Percentiles rank a stretch among this genome's conserved stretches.
Conservation (phyloP, 2,329 filamentous ascomycete genomes). For the Colletotrichum kahawae region DNA sequence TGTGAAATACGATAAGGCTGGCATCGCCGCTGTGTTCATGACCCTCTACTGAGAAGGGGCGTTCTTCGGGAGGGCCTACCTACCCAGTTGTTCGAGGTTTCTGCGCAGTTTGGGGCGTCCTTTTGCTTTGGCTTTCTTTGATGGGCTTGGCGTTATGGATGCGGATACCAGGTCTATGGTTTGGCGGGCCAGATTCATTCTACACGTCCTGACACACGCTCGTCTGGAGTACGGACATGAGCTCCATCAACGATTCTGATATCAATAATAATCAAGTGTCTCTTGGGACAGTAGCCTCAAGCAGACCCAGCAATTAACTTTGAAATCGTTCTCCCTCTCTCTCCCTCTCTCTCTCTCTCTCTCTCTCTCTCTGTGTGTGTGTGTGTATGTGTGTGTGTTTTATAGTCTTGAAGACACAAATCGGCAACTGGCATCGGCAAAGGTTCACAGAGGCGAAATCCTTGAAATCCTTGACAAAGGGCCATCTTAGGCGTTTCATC, state of each 20-base stretch:
- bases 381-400: not conserved
- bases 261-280: not conserved
- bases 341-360: too few relatives aligned
- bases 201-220: not conserved
- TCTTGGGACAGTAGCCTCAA: not conserved
- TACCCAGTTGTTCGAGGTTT: not conserved
- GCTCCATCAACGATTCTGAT: not conserved
- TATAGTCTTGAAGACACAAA: not conserved
- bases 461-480: not conserved
- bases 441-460: not conserved
- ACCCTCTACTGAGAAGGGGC: constrained; percentile 46
- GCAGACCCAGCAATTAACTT: not conserved
- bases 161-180: not conserved
- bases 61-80: constrained; percentile 3
- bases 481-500: not conserved
- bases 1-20: constrained; percentile 92
- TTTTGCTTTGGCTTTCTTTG: not conserved
- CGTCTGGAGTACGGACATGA: not conserved
- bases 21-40: constrained; percentile 71
- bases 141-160: constrained; percentile 1
- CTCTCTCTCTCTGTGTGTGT: too few relatives aligned
- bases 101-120: too few relatives aligned
- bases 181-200: not conserved
- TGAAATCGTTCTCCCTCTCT: too few relatives aligned
- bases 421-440: not conserved